Conservation (phyloP, 768 basidiomycete genomes). For the Trametes cingulata region DNA sequence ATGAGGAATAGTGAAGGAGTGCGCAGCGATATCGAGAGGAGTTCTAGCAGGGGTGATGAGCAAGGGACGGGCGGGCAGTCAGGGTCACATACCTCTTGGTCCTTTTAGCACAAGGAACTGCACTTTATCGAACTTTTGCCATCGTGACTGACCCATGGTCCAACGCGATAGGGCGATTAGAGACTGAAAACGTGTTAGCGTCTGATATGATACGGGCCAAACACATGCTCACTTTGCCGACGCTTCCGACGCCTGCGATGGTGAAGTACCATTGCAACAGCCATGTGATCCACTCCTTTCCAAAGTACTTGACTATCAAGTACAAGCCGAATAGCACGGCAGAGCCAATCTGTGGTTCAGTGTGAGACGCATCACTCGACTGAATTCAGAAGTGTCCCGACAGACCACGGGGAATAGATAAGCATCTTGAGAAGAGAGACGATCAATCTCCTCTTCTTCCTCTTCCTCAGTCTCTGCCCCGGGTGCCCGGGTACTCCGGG, state of each 20-base stretch:
- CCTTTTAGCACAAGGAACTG: conserved; percentile 48
- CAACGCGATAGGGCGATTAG: conserved; percentile 51
- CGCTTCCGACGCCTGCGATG: conserved; percentile 60
- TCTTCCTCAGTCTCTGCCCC: conserved; percentile 44
- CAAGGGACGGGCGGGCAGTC: conserved; percentile 19
- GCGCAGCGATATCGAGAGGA: conserved; percentile 47
- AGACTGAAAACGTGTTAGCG: conserved; percentile 22
- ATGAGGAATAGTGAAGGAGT: conserved; percentile 58
- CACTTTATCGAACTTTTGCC: conserved; percentile 57
- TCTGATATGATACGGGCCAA: not conserved
- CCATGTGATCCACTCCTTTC: conserved; percentile 82
- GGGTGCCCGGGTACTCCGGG: conserved; percentile 17
- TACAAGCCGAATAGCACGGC: conserved; percentile 69
- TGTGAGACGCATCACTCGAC: conserved; percentile 1
- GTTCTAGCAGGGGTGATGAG: conserved; percentile 31
- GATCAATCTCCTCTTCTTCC: conserved; percentile 59
- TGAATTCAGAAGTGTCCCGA: conserved; percentile 15
- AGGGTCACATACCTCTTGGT: conserved; percentile 40
- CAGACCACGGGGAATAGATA: conserved; percentile 77
- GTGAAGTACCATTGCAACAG: conserved; percentile 77
- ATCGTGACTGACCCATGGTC: conserved; percentile 50
- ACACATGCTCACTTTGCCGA: conserved; percentile 58
- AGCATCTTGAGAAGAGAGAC: conserved; percentile 67
- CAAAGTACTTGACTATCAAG: conserved; percentile 69
- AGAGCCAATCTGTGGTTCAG: conserved; percentile 59